Evolutionary conservation across 1,284 basidiomycete species (phyloP), one percentile per base, ranked within the genome.

Genomic region (Marasmius fiardii): DNA sequence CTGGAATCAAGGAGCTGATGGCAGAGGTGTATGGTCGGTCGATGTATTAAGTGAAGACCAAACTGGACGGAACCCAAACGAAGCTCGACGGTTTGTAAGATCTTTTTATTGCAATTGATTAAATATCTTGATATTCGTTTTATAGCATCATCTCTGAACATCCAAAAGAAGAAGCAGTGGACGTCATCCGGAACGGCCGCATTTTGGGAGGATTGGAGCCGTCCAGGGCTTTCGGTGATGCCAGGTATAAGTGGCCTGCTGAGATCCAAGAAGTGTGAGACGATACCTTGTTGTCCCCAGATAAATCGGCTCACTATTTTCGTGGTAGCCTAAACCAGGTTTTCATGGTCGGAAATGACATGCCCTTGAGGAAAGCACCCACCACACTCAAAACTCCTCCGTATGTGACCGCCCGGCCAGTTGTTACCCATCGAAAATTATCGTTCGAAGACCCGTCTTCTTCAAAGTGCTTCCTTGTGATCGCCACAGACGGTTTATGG

Each of bases 401-500:
- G 8, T 99, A 99, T 71, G 96, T 99, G 41, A 95, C 83, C 24
- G 90, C 96, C 3, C 80, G 81, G 20, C 97, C 97, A 0, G 94
- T 92, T 54, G 86, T 98, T n/a, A 90, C 90, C 1, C 88, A 93
- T 66, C 83, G 85, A 59, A 86, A 81, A 67, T 80, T 87, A 62
- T 71, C 76, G 20, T 78, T 83, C 63, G 59, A 61, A 16, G 37
- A 70, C 67, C 33, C 67, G 16, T 7, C 16, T 37, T 48, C 60
- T 59, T 52, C 63, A 12, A 68, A 83, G 24, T 82, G 82, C 52
- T 95, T 95, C 68, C 67, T 97, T 55, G 88, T 97, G 43, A 82
- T 97, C 61, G 95, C 94, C 1, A 96, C 94, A 0, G 95, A 97
- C 65, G 95, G 95, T 14, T 79, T 98, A 51, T 98, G 95, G 93